These are phyloP conservation scores for Fusarium haematococcum DNA, from an alignment of 2,329 filamentous ascomycete genomes.

Conservation along the genomic window DNA sequence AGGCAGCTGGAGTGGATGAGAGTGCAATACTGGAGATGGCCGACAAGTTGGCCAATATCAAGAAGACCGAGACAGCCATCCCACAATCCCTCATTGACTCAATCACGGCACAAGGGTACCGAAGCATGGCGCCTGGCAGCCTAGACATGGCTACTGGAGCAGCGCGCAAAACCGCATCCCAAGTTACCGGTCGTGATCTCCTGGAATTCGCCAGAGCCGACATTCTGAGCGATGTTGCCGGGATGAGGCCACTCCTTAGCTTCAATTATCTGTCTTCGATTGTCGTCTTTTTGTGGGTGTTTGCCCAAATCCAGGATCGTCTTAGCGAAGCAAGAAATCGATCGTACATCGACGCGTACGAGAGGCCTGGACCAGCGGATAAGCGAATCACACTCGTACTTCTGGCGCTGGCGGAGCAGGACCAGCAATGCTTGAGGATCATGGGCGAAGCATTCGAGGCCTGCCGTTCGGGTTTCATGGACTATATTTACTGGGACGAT, in stretches of 20 bases:
- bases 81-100: neutral
- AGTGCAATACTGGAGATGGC: neutral
- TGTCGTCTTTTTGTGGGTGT: constrained; percentile 38
- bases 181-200: neutral
- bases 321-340: constrained; percentile 43
- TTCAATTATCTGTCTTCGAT: constrained; percentile 51
- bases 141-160: neutral
- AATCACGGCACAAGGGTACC: neutral
- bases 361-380: neutral
- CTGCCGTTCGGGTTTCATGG: constrained; percentile 4
- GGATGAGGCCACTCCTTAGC: constrained; percentile 42
- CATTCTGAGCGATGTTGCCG: constrained; percentile 14
- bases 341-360: neutral
- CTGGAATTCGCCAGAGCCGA: neutral
- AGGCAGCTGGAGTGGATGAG: neutral
- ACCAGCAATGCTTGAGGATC: constrained; percentile 17
- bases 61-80: neutral
- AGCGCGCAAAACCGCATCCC: neutral
- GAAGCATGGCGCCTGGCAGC: neutral
- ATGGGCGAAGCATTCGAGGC: constrained; percentile 11
- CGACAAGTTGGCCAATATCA: neutral
- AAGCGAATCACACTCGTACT: constrained; percentile 13
- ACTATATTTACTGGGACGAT: constrained; percentile 33
- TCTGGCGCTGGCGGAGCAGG: neutral
- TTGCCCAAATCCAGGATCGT: constrained; percentile 44